Evolutionary conservation across 2,329 filamentous ascomycete species (phyloP), one percentile per base, ranked within the genome.

Genomic region (Calonectria pteridis): DNA sequence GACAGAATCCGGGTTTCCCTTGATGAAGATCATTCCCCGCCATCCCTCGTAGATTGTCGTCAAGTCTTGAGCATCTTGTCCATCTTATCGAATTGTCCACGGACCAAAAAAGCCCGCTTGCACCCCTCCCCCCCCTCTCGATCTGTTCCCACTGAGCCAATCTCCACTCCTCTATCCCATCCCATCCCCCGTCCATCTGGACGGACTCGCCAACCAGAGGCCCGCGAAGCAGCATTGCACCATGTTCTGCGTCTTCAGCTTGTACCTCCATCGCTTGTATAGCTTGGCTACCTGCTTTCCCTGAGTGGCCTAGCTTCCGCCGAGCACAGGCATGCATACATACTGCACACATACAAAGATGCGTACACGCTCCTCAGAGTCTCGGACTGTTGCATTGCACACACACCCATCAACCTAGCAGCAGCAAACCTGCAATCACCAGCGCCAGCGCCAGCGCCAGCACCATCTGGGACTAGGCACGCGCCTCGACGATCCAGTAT

Each of bases 101-200:
- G 35, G 53, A 50, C 43, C 28, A 31, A 66, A 64, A 69, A 63
- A 31, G 59, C 16, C 59, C 59, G 50, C 50, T 62, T 37, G 43
- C 43, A 46, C 43, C 33, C 55, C 55, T 33, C 16, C 20, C 23
- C 62, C 23, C 51, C 53, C 37, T 51, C 53, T 66, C 70, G 55
- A 64, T 64, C 65, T 46, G 70, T 59, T 64, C 40, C 58, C 55
- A 62, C 58, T 72, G 43, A 40, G 40, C 46, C 40, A 59, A 71
- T 58, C 46, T 40, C 49, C 46, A 40, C 33, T 40, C 23, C 49
- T 40, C 50, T 35, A 31, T 55, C 66, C 51, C 51, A 65, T 49
- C 50, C 26, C n/a, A n/a, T n/a, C n/a, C 55, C 35, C 33, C 59
- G 43, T 31, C 40, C 67, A 53, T 55, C 35, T 49, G 16, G 40